Percentiles rank a stretch among this genome's conserved stretches.
Conservation (phyloP, 179 eudicot genomes). For the Heliamphora pulchella region DNA sequence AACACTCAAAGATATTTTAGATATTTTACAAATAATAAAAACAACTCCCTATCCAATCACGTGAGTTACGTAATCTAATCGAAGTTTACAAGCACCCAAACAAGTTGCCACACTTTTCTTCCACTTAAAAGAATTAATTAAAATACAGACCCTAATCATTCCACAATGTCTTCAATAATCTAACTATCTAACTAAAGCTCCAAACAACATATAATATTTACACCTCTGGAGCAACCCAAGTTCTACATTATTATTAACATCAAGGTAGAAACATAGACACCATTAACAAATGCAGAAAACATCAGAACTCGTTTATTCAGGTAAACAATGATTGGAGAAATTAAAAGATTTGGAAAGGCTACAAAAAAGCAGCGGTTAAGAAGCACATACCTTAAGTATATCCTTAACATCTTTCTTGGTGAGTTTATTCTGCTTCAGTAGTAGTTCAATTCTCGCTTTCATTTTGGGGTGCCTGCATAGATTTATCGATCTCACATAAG, state of each 20-base stretch:
- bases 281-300: background rate
- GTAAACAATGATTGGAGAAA: background rate
- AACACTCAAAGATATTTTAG: too few relatives aligned
- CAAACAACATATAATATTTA: background rate
- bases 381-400: constrained; percentile 41
- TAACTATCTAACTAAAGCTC: background rate
- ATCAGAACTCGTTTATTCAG: background rate
- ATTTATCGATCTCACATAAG: background rate
- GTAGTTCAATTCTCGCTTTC: constrained; percentile 77
- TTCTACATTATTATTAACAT: background rate
- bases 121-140: background rate
- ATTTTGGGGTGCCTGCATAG: constrained; percentile 56
- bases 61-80: background rate
- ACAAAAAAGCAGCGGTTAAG: background rate
- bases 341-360: background rate
- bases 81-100: background rate
- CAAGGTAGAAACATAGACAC: background rate
- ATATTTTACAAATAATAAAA: too few relatives aligned
- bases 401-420: constrained; percentile 64
- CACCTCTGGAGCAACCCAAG: background rate
- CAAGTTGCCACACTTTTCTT: background rate
- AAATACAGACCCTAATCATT: background rate
- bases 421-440: constrained; percentile 80
- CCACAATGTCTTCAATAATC: background rate
- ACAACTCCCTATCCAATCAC: too few relatives aligned